Evolutionary conservation across 2,329 filamentous ascomycete genomes (phyloP).

Genomic region (Aspergillus candidus): DNA sequence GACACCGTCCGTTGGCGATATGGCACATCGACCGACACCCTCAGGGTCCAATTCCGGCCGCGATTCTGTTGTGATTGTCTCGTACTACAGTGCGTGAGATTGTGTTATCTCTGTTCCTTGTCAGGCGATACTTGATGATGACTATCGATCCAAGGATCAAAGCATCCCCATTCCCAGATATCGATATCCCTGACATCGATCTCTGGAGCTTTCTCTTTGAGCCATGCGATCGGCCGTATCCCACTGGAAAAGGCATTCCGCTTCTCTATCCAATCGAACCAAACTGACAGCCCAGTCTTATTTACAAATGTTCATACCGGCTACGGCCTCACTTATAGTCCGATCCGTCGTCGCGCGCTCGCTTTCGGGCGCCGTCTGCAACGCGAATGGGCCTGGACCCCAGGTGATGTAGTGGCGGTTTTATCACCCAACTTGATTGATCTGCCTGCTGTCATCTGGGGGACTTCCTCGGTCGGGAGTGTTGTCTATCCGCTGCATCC

Average conservation of each 20-base stretch:
- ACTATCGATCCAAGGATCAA: too few species aligned
- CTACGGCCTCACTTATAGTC: slow-evolving; percentile 6
- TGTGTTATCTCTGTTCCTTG: too few species aligned
- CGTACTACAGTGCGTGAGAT: too few species aligned
- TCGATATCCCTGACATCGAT: slow-evolving; percentile 11
- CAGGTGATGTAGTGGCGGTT: slow-evolving; percentile 15
- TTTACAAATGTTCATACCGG: slow-evolving; percentile 5
- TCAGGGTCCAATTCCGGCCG: too few species aligned
- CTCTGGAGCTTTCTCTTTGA: slow-evolving; percentile 15
- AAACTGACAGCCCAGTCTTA: slow-evolving; percentile 3
- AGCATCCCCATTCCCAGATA: slow-evolving; percentile 6
- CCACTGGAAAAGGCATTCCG: slow-evolving; percentile 4
- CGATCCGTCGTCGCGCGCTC: slow-evolving; percentile 7
- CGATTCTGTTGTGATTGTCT: too few species aligned
- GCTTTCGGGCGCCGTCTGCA: slow-evolving; percentile 9
- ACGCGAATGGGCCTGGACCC: slow-evolving; percentile 14
- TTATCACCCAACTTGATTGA: slow-evolving; percentile 15
- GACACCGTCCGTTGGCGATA: too few species aligned
- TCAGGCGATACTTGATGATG: too few species aligned
- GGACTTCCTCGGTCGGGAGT: slow-evolving; percentile 20
- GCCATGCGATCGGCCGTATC: slow-evolving; percentile 5
- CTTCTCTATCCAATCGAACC: neutral
- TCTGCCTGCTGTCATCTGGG: slow-evolving; percentile 12
- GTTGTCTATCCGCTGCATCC: slow-evolving; percentile 24
- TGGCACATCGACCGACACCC: too few species aligned